Base-by-base conservation (phyloP, 768 basidiomycete species). In the Hygrophoropsis aurantiaca region DNA sequence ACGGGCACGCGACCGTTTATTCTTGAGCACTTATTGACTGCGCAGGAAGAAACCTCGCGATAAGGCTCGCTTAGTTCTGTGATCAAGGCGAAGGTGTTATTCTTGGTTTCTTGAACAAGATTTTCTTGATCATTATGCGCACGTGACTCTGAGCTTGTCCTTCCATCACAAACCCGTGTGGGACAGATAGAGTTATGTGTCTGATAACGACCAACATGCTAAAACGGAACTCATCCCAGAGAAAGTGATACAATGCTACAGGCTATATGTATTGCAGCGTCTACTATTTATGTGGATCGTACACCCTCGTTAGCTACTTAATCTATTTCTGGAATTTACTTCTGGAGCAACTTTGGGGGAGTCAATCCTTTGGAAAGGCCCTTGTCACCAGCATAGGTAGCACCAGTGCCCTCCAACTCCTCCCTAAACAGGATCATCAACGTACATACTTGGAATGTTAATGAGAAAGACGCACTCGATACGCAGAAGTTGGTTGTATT, bases 401-500 rank as follows among this genome's bases (percentile, higher is more conserved):
- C 79, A 42, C 81, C 81, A 50, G 74, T 73, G 49, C 70, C 86
- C 44, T 58, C 50, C 56, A 94, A 76, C 70, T 95, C 89, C 66
- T 86, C 90, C 77, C 87, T 90, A 51, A 40, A 49, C 33, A 43
- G 25, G 4, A 4, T 40, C 19, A 44, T 42, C 27, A 9, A 43
- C 19, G 42, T 41, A 20, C 48, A 33, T 24, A 40, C 54, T 53
- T 55, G 53, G 54, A 23, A 40, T 40, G 37, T 20, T 33, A 46
- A 48, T 18, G 24, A 13, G 25, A 32, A 38, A 32, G 18, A 77
- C 87, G 62, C 69, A 92, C 85, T 92, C 90, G 53, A 94, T 94
- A 59, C 93, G 89, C 65, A 97, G 78, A 45, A 97, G 74, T 26
- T 80, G 74, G 63, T 94, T 94, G 80, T 93, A 92, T 72, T 94